Percentiles rank a stretch among this genome's conserved stretches.
Evolutionary conservation across 75 land plant species (phyloP).

Genomic region (Ceratopteris richardii): DNA sequence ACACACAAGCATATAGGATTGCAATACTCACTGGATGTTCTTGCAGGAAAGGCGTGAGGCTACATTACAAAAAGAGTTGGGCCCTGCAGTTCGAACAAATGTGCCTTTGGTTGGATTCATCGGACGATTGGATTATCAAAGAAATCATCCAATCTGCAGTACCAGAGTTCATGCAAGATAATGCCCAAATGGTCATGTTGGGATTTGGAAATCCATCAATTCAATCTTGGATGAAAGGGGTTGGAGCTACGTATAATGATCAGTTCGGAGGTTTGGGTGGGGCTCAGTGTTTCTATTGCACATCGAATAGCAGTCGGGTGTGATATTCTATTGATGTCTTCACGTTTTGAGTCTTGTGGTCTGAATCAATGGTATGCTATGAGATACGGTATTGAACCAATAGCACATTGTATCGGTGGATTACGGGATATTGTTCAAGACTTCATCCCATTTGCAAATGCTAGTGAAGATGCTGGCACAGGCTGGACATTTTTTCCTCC

Average conservation of each 20-base stretch:
- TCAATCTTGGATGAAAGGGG: conserved; percentile 77
- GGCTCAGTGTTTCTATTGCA: conserved; percentile 79
- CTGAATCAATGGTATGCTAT: conserved; percentile 91
- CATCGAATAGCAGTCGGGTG: conserved; percentile 91
- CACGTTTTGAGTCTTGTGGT: conserved; percentile 97
- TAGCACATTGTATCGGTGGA: conserved; percentile 90
- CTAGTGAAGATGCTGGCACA: conserved; percentile 60
- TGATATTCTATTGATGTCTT: conserved; percentile 94
- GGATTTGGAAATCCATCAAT: conserved; percentile 67
- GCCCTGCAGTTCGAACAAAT: no score
- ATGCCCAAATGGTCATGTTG: conserved; percentile 98
- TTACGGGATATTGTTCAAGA: conserved; percentile 77
- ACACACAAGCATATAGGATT: no score
- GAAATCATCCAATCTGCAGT: no score
- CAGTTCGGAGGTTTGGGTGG: conserved; percentile 97
- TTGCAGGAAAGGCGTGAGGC: no score
- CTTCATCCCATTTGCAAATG: conserved; percentile 70
- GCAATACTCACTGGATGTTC: no score
- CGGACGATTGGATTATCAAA: no score
- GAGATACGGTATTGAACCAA: conserved; percentile 90
- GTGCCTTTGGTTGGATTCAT: no score
- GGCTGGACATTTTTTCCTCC: conserved; percentile 92
- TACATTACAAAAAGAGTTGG: no score
- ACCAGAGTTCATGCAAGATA: no score
- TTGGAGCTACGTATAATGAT: conserved; percentile 51